Evolutionary conservation across 805 yeast genomes (phyloP).

Genomic region (Candida endomychidarum): DNA sequence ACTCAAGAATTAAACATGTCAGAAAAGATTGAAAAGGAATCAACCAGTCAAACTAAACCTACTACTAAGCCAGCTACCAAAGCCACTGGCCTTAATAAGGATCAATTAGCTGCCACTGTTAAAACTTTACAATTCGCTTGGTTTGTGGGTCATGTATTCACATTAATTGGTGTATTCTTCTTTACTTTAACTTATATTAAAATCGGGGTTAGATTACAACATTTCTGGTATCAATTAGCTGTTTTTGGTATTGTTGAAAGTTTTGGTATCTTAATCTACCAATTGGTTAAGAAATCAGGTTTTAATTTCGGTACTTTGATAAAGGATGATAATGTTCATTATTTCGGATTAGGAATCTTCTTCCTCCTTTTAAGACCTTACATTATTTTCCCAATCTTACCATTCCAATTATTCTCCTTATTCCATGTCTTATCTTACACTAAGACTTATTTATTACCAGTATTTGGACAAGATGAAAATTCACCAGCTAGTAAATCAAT

Average conservation of each 20-base stretch:
- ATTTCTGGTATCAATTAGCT: slow-evolving; percentile 54
- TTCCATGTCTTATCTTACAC: slow-evolving; percentile 80
- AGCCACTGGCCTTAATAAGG: slow-evolving; percentile 9
- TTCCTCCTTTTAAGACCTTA: slow-evolving; percentile 52
- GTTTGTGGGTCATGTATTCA: slow-evolving; percentile 53
- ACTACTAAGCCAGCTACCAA: background rate
- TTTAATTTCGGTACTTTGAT: slow-evolving; percentile 22
- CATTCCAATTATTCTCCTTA: slow-evolving; percentile 73
- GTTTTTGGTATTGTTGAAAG: slow-evolving; percentile 67
- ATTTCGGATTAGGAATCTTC: slow-evolving; percentile 58
- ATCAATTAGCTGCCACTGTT: slow-evolving; percentile 21
- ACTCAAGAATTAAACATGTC: slow-evolving; percentile 2
- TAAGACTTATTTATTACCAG: slow-evolving; percentile 66
- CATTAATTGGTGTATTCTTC: slow-evolving; percentile 31
- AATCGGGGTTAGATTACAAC: slow-evolving; percentile 23
- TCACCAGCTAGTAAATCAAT: slow-evolving; percentile 40
- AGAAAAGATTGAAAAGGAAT: slow-evolving; percentile 5
- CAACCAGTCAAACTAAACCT: background rate
- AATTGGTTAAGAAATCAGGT: slow-evolving; percentile 40
- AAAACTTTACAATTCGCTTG: slow-evolving; percentile 68
- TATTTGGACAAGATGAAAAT: slow-evolving; percentile 36
- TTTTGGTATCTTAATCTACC: slow-evolving; percentile 73
- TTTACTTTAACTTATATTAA: slow-evolving; percentile 34
- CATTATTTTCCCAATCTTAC: slow-evolving; percentile 61
- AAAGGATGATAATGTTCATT: slow-evolving; percentile 69